A percentile compares a stretch with the other conserved stretches of the same genome.
These are phyloP conservation scores for Magnaporthiopsis rhizophila DNA, from an alignment of 2,329 filamentous ascomycete genomes.

Conservation along the genomic window DNA sequence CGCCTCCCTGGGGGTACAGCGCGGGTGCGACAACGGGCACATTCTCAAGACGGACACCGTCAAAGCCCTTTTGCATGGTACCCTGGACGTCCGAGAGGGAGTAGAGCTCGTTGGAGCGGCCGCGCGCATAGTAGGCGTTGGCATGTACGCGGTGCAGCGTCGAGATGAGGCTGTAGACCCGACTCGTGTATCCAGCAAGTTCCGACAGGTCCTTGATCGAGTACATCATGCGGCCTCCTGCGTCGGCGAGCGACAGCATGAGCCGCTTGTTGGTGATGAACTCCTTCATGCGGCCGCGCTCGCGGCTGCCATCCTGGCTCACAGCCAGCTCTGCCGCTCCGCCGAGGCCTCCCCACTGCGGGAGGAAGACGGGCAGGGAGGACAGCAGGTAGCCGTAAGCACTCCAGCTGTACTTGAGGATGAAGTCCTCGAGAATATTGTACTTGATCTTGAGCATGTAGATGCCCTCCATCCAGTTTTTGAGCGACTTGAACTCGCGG, in stretches of 20 bases:
- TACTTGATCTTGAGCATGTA: slow-evolving; percentile 97
- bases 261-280: slow-evolving; percentile 99
- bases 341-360: slow-evolving; percentile 83
- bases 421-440: slow-evolving; percentile 97
- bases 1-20: slow-evolving; percentile 82
- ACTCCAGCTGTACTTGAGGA: slow-evolving; percentile 97
- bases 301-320: slow-evolving; percentile 48
- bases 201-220: slow-evolving; percentile 97
- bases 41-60: slow-evolving; percentile 86
- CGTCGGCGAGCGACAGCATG: slow-evolving; percentile 94
- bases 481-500: slow-evolving; percentile 84
- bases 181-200: slow-evolving; percentile 88
- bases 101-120: slow-evolving; percentile 68
- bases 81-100: slow-evolving; percentile 88
- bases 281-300: slow-evolving; percentile 88
- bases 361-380: slow-evolving; percentile 87
- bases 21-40: slow-evolving; percentile 87
- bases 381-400: slow-evolving; percentile 93
- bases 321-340: slow-evolving; percentile 60
- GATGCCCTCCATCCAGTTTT: slow-evolving; percentile 96
- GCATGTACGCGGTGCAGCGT: slow-evolving; percentile 92
- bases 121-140: slow-evolving; percentile 70
- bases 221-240: slow-evolving; percentile 98
- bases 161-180: slow-evolving; percentile 91
- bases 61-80: slow-evolving; percentile 89